Evolutionary conservation across 2,329 filamentous ascomycete species (phyloP).

Genomic region (Penicillium sp.): DNA sequence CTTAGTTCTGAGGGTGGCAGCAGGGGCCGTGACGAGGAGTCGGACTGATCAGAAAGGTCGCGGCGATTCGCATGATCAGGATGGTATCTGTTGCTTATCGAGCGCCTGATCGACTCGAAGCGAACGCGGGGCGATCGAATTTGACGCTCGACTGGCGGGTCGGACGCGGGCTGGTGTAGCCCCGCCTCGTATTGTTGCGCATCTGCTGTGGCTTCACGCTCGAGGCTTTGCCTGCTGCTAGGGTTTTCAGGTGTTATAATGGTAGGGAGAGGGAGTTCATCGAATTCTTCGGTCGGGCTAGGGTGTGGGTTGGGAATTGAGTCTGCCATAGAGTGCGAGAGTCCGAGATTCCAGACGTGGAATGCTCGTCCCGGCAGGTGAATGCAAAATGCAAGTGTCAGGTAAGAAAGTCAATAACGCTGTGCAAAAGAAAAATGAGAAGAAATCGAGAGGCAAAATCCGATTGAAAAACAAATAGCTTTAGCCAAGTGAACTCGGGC

Average conservation of each 20-base stretch:
- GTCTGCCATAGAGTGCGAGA: conserved; percentile 1
- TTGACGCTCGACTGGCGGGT: neutral
- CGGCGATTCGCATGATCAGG: conserved; percentile 2
- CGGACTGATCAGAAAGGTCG: conserved; percentile 8
- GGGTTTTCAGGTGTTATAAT: neutral
- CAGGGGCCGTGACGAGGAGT: conserved; percentile 5
- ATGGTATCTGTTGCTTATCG: conserved; percentile 10
- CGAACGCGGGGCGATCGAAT: conserved; percentile 22
- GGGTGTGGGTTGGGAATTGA: conserved; percentile 18
- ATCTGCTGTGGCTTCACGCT: conserved; percentile 20
- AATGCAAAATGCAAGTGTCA: too few species aligned
- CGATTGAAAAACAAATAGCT: neutral
- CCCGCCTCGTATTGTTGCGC: conserved; percentile 14
- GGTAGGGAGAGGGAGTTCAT: conserved; percentile 18
- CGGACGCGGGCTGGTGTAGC: conserved; percentile 7
- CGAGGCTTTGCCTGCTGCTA: conserved; percentile 13
- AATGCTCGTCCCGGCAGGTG: neutral
- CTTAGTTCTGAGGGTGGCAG: conserved; percentile 13
- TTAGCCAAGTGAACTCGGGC: neutral
- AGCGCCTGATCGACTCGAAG: conserved; percentile 21
- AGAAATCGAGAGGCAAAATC: neutral
- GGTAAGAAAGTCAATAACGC: too few species aligned
- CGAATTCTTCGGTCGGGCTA: conserved; percentile 24
- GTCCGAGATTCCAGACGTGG: neutral
- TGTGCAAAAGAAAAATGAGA: neutral